These are phyloP conservation scores for Globisporangium radiosum DNA, from an alignment of 352 stramenopile genomes.

Conservation along the genomic window DNA sequence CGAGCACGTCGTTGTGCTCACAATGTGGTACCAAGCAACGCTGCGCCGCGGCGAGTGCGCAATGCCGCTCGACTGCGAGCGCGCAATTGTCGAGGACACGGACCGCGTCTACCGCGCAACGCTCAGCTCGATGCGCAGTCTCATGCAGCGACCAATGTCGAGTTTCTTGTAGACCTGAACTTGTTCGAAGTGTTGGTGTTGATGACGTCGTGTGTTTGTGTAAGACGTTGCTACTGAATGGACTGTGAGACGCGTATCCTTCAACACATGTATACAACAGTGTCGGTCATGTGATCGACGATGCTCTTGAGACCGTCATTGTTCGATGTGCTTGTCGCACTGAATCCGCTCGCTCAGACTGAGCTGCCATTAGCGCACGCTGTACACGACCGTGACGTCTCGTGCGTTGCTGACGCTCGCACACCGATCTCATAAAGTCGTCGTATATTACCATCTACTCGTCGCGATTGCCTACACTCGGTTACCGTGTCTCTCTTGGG, in stretches of 20 bases:
- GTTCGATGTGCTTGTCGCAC: conserved; percentile 1
- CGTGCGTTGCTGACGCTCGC: not conserved
- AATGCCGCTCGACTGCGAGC: not conserved
- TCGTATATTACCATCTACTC: not conserved
- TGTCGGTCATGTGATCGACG: not conserved
- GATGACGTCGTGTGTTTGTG: not conserved
- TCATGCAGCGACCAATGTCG: not conserved
- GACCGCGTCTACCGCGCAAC: not conserved
- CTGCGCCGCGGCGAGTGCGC: conserved; percentile 13
- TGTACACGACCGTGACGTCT: conserved; percentile 1
- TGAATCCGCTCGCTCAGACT: conserved; percentile 4
- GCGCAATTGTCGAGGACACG: not conserved
- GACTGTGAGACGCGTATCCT: not conserved
- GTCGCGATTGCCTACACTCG: not conserved
- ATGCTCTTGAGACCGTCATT: not conserved
- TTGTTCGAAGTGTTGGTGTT: no score
- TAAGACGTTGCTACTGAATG: not conserved
- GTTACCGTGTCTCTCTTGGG: not conserved
- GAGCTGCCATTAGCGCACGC: not conserved
- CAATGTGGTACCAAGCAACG: conserved; percentile 24
- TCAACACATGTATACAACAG: no score
- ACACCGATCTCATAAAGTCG: no score
- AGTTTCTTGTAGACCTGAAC: no score
- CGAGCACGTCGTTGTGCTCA: conserved; percentile 22
- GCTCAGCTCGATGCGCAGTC: conserved; percentile 1